Evolutionary conservation across 768 basidiomycete genomes (phyloP).

Genomic region (Chiua virens): DNA sequence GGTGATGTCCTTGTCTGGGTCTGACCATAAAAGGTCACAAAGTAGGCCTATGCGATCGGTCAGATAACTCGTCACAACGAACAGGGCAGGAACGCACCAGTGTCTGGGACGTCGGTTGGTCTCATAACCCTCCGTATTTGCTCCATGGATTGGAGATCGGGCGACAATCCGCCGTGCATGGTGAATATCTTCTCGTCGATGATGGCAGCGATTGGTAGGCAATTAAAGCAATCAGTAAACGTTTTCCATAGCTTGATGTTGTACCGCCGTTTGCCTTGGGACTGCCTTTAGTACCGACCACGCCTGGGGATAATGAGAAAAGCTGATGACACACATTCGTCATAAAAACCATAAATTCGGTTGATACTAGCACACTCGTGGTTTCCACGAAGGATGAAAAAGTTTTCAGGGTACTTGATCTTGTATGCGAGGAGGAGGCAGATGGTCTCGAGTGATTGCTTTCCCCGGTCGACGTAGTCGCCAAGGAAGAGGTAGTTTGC

Average conservation of each 20-base stretch:
- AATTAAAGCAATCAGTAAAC: conserved; percentile 99
- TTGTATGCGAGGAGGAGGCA: conserved; percentile 99
- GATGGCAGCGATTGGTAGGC: conserved; percentile 97
- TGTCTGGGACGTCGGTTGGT: conserved; percentile 98
- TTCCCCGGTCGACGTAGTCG: conserved; percentile 99
- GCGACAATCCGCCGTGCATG: conserved; percentile 97
- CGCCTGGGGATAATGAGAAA: neutral
- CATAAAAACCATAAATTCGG: conserved; percentile 99
- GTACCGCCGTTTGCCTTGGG: conserved; percentile 95
- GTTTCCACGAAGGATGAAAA: conserved; percentile 98
- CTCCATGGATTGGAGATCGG: conserved; percentile 98
- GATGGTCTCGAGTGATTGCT: conserved; percentile 99
- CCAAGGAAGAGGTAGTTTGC: conserved; percentile 99
- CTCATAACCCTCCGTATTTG: conserved; percentile 99
- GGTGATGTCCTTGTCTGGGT: conserved; percentile 98
- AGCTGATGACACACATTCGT: conserved; percentile 77
- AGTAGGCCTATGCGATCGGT: conserved; percentile 62
- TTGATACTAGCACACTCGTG: conserved; percentile 99
- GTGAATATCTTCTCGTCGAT: conserved; percentile 99
- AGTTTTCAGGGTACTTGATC: conserved; percentile 99
- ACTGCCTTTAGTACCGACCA: conserved; percentile 11
- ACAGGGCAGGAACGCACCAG: conserved; percentile 53
- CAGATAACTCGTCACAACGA: neutral
- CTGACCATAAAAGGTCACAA: conserved; percentile 97
- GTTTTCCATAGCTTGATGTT: conserved; percentile 99